Percentiles rank a stretch among this genome's conserved stretches.
Conservation (phyloP, 805 yeast species). For the Metschnikowia rubicola region DNA sequence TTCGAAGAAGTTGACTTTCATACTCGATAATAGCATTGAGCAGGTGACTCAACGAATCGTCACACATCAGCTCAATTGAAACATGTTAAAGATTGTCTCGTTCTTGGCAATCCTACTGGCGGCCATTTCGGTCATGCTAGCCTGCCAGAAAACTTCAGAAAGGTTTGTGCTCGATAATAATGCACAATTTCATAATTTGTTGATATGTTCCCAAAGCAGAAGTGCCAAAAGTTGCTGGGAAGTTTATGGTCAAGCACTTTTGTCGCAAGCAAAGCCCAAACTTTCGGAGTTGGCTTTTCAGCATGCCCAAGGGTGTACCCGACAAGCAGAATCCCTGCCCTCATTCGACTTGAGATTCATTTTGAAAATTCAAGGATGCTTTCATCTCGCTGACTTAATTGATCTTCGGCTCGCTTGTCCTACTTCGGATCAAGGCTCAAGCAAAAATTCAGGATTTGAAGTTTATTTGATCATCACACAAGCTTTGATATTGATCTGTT, state of each 20-base stretch:
- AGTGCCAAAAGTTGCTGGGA: slow-evolving; percentile 6
- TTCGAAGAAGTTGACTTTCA: no score
- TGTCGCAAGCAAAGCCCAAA: slow-evolving; percentile 3
- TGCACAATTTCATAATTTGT: slow-evolving; percentile 5
- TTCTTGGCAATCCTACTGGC: not conserved
- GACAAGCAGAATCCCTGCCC: slow-evolving; percentile 1
- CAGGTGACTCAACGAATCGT: no score
- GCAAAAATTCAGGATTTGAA: not conserved
- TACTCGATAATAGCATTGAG: no score
- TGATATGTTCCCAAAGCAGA: slow-evolving; percentile 10
- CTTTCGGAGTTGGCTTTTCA: slow-evolving; percentile 5
- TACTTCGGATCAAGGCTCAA: not conserved
- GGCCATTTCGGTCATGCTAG: not conserved
- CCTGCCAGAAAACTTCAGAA: not conserved
- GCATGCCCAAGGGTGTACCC: slow-evolving; percentile 7
- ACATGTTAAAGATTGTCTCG: no score
- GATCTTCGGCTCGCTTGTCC: not conserved
- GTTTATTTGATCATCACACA: not conserved
- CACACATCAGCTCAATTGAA: no score
- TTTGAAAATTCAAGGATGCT: slow-evolving; percentile 12
- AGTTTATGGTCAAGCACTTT: not conserved
- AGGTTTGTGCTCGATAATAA: slow-evolving; percentile 5
- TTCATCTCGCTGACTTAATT: slow-evolving; percentile 7
- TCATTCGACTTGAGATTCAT: slow-evolving; percentile 8
- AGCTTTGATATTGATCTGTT: slow-evolving; percentile 1